Evolutionary conservation across 305 asterid species (phyloP).

Genomic region (Plantago coronopus): DNA sequence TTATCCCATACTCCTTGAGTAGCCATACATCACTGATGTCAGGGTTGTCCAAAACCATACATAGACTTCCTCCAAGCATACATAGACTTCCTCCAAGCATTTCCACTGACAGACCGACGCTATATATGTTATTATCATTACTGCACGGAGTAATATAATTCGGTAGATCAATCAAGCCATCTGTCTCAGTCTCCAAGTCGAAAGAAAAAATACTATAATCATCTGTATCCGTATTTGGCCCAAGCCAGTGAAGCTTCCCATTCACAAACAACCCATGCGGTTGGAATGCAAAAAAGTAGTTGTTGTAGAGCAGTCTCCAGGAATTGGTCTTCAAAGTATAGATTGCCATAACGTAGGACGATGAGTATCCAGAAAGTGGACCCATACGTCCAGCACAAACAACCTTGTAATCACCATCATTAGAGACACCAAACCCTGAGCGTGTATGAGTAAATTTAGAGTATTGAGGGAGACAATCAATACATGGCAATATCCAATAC

Average conservation of each 20-base stretch:
- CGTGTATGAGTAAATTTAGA: no score
- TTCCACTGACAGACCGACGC: no score
- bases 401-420: neutral
- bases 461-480: neutral
- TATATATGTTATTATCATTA: no score
- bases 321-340: neutral
- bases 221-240: no score
- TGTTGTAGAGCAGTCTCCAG: neutral
- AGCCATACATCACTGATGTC: neutral
- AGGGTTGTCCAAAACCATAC: neutral
- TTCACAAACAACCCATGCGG: neutral
- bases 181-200: neutral
- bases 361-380: neutral
- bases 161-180: neutral
- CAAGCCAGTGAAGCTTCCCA: neutral
- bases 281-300: neutral
- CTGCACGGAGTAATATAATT: no score
- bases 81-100: no score
- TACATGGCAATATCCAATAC: neutral
- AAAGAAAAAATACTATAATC: neutral
- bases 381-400: neutral
- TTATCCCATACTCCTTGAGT: conserved; percentile 1
- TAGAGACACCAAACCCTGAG: neutral
- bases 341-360: neutral
- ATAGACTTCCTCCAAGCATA: neutral